Base-by-base conservation (phyloP, 192 early-diverging fungal genomes). In the Backusella psychrophila region DNA sequence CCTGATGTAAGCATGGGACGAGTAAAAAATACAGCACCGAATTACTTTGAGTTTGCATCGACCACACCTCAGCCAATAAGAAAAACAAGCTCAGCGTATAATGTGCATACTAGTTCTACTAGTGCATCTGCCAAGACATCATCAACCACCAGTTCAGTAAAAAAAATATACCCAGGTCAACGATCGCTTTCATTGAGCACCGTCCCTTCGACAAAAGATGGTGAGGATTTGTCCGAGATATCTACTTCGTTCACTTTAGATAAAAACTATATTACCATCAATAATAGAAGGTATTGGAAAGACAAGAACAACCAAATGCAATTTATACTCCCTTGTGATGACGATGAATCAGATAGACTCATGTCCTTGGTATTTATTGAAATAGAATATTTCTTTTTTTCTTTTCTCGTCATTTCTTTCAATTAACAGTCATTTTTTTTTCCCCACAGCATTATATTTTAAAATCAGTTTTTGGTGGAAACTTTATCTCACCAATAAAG, bases 361-460 rank as follows among this genome's bases (percentile, higher is more conserved):
- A 67, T 67, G 31, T 41, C 63, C 6, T 67, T 75, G 74, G 74
- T 67, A 75, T 49, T 41, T 21, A 15, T 6, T 19, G 5, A 38
- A 14, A 63, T 29, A 29, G 26, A 63, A 63, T 3, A 29, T 26
- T 63, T 29, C 46, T 49, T 49, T 49, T 44, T 72, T 34, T 17
- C 17, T 72, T 56, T 19, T 52, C 29, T 34, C 21, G 34, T 53
- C 11, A 7, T 34, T 73, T 15, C 1, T 3, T 56, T 8, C 35
- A 73, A 23, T 35, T 63, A 53, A 66, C 65, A 4, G 4, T 49
- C 5, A n/a, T 29, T 63, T 56, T 1, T 56, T 21, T 63, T 21
- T 35, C 6, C 69, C 33, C 12, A 23, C 75, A 78, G 77, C 77
- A 78, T 53, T 73, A 66, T 29, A 46, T 78, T 21, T 67, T 78